Evolutionary conservation across 805 yeast genomes (phyloP).

Genomic region (Metschnikowia sp.): DNA sequence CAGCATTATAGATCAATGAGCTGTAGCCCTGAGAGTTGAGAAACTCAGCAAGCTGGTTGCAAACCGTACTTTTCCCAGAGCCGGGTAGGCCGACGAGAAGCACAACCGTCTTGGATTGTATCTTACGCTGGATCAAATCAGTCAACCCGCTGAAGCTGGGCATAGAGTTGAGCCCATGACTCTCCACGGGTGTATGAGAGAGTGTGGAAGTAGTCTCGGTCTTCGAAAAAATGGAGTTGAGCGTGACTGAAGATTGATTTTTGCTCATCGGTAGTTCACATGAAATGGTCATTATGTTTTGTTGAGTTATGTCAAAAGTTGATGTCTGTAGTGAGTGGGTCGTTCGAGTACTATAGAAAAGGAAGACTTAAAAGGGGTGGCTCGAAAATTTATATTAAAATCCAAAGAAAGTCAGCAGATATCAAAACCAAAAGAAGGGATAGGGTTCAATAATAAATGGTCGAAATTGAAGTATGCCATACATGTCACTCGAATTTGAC

Average conservation of each 20-base stretch:
- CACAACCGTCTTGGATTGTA: slow-evolving; percentile 22
- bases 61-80: slow-evolving; percentile 38
- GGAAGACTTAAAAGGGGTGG: too few relatives aligned
- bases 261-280: slow-evolving; percentile 12
- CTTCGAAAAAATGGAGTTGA: slow-evolving; percentile 27
- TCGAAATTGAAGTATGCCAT: not conserved
- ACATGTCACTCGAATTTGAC: not conserved
- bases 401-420: too few relatives aligned
- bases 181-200: slow-evolving; percentile 18
- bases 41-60: slow-evolving; percentile 29
- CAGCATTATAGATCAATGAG: slow-evolving; percentile 42
- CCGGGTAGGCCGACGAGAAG: slow-evolving; percentile 43
- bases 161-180: slow-evolving; percentile 9
- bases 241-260: slow-evolving; percentile 23
- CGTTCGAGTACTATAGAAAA: too few relatives aligned
- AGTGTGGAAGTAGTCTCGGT: slow-evolving; percentile 15
- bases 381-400: too few relatives aligned
- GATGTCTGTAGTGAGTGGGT: too few relatives aligned
- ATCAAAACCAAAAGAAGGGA: too few relatives aligned
- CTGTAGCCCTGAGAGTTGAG: slow-evolving; percentile 11
- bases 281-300: too few relatives aligned
- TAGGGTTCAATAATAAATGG: not conserved
- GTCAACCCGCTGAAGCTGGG: slow-evolving; percentile 13
- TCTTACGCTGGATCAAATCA: slow-evolving; percentile 13
- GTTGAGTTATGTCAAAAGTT: not conserved